Evolutionary conservation across 169 alveolate species (phyloP), one percentile per base, ranked within the genome.

Genomic region (Plasmodium yoelii): DNA sequence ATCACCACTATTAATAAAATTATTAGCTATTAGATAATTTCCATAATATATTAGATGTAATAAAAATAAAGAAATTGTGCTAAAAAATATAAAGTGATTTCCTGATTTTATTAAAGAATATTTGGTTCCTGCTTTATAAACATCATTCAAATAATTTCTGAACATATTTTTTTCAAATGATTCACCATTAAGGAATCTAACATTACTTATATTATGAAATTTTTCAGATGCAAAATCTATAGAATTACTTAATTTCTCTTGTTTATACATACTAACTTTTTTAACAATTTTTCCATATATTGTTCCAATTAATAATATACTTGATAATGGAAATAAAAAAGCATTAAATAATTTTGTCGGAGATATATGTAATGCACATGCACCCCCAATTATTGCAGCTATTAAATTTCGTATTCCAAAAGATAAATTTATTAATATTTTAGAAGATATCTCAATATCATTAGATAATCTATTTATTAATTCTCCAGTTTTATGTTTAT

Each of bases 1-100:
- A 77, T 93, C 95, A 8, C 95, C 95, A 19, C 88, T 87, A 61
- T 86, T 87, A 92, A 93, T 93, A 5, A 87, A 77, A 22, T 77
- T 63, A 49, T 63, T 49, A 28, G 67, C 74, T 28, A 77, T 77
- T 63, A 77, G 34, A 77, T 77, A 77, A 77, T 77, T 77, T 19
- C 88, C 88, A 77, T 77, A 77, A 77, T 77, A 63, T 28, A 77
- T 77, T 56, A 77, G 22, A 64, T 77, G 88, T 18, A 77, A 69
- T 15, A 77, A 49, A 44, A 77, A 77, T 13, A 77, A 67, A 26
- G 88, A 77, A 24, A 77, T 77, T 13, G 65, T 77, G 19, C 77
- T 77, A 77, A 77, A 55, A 56, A 77, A 77, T 59, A 77, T 15
- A 56, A 77, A 77, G 56, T 77, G 88, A 49, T 63, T 77, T 53